Conservation (phyloP, 1,284 basidiomycete species). For the Phellopilus nigrolimitatus region DNA sequence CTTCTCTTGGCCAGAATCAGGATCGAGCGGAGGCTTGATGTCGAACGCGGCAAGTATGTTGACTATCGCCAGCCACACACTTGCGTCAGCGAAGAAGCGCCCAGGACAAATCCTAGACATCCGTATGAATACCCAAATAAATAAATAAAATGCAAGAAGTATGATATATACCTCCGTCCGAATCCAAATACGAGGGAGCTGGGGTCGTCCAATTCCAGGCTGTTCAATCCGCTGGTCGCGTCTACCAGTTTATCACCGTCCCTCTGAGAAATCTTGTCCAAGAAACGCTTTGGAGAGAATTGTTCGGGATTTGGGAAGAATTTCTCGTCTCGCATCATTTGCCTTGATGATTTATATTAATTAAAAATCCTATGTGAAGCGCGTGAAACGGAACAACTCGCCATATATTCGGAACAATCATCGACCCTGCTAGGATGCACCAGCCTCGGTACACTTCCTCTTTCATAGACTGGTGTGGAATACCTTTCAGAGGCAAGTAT, state of each 20-base stretch:
- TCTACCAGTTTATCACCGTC: not conserved
- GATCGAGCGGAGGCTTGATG: constrained; percentile 16
- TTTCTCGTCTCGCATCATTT: constrained; percentile 23
- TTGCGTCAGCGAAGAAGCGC: constrained; percentile 20
- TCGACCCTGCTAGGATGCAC: constrained; percentile 10
- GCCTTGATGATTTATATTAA: constrained; percentile 14
- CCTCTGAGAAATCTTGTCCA: not conserved
- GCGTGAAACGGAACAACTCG: not conserved
- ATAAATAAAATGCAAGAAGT: not conserved
- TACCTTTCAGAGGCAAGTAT: constrained; percentile 1
- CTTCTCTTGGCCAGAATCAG: constrained; percentile 8
- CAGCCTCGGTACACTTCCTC: constrained; percentile 11
- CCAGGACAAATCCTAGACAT: constrained; percentile 23
- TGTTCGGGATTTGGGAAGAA: constrained; percentile 20
- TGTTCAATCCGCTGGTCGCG: not conserved
- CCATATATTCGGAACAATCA: constrained; percentile 18
- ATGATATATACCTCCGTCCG: constrained; percentile 10
- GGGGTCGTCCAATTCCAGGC: constrained; percentile 6
- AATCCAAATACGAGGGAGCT: constrained; percentile 17
- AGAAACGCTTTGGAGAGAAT: constrained; percentile 21
- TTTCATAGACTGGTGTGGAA: constrained; percentile 8
- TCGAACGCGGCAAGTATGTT: constrained; percentile 24
- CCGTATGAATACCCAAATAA: not conserved
- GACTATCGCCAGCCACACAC: constrained; percentile 23
- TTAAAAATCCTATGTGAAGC: not conserved